Base-by-base conservation (phyloP, 305 asterid genomes). In the Plantago lanceolata region DNA sequence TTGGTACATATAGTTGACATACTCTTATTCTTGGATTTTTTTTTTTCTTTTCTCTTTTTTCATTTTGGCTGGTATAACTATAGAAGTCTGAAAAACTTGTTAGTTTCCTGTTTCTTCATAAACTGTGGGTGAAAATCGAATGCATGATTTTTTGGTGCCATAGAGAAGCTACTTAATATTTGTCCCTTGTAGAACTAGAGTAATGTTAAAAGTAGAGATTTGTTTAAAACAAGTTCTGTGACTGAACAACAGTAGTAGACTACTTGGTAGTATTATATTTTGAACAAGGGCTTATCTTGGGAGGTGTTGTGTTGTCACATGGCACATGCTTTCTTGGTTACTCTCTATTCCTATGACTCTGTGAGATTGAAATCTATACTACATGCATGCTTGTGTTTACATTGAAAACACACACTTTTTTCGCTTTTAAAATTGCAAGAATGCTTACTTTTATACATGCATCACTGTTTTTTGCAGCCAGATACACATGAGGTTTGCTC, bases 301-400 rank as follows among this genome's bases (percentile, higher is more conserved):
- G 60, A 57, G 48, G 52, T 49, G 75, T 45, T 64, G 52, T 49
- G 75, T 45, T 64, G 28, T 47, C 75, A 70, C 79, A 70, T 66
- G 68, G 61, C 79, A 70, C 73, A 61, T 66, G 72, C 48, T n/a
- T 37, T 40, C 47, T 19, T 12, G 12, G n/a, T 35, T 58, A 24
- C 20, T 29, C 37, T 54, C 21, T 56, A 16, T 55, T 19, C 60
- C 28, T 55, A 19, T 55, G 37, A 55, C 20, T 24, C 18, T 12
- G 33, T 6, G 21, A 28, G 3, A 29, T 31, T 28, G 24, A 11
- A 54, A 31, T 31, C 49, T 16, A 44, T 2, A 44, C 49, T 29
- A 19, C 47, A n/a, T 57, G 12, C 11, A 55, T 28, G 45, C 16
- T 5, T 57, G 44, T 57, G 20, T 57, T 57, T 2, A 57, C 44